A percentile compares a stretch with the other conserved stretches of the same genome.
Conservation (phyloP, 768 basidiomycete genomes). For the Hysterangium stoloniferum region DNA sequence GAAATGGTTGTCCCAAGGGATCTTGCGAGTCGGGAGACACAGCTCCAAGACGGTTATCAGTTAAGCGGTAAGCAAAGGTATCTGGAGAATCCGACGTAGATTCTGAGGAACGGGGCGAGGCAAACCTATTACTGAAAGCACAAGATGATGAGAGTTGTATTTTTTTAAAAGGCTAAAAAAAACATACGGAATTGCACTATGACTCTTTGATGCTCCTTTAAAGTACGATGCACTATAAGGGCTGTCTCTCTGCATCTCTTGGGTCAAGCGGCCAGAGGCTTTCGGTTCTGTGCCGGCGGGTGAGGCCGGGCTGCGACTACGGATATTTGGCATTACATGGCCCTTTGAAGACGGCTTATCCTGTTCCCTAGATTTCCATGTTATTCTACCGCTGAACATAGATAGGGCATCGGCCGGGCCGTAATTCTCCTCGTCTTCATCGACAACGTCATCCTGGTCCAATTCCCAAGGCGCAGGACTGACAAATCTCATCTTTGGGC, state of each 20-base stretch:
- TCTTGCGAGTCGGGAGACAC: background rate
- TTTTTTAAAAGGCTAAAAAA: background rate
- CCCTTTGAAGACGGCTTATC: conserved; percentile 34
- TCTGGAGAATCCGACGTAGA: conserved; percentile 3
- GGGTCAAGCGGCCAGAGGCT: background rate
- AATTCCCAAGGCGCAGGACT: conserved; percentile 78
- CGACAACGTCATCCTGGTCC: conserved; percentile 39
- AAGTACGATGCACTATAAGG: conserved; percentile 3
- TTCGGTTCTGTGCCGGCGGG: conserved; percentile 50
- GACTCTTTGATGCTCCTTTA: background rate
- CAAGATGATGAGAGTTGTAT: background rate
- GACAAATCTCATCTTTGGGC: conserved; percentile 80
- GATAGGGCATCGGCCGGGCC: conserved; percentile 21
- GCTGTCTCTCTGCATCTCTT: background rate
- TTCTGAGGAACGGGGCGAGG: background rate
- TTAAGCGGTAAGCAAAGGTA: background rate
- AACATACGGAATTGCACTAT: conserved; percentile 1
- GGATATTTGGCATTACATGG: conserved; percentile 36
- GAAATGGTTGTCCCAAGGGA: background rate
- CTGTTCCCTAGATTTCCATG: conserved; percentile 25
- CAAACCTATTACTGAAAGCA: background rate
- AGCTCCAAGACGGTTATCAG: background rate
- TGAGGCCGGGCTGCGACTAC: conserved; percentile 33
- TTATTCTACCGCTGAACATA: conserved; percentile 21
- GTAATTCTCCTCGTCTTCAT: conserved; percentile 41